Evolutionary conservation across 192 early-diverging fungal genomes (phyloP), one percentile per base, ranked within the genome.

Genomic region (Podila epicladia): DNA sequence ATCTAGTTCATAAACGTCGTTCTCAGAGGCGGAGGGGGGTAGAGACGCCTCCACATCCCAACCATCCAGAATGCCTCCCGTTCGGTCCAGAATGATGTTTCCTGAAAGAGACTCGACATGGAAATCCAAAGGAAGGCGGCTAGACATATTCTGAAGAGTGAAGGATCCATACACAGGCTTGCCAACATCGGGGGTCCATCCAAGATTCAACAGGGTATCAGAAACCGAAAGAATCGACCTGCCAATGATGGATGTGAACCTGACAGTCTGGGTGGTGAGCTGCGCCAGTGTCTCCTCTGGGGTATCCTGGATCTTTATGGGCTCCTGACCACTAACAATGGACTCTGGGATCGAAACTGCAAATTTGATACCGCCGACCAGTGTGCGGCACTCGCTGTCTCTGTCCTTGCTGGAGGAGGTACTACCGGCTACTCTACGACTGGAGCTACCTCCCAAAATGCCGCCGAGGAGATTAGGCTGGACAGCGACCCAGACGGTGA

Each of bases 291-390:
- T 73, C 29, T 71, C 74, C 13, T 83, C 77, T 0, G 62, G 38
- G 8, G 22, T 50, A 17, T 31, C 45, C n/a, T 11, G 50, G 19
- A 32, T 31, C 4, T 70, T 64, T 3, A 2, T 32, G 7, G 26
- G 0, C 48, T 75, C 75, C 9, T 32, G 28, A 19, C 35, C 11
- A 17, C 6, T 9, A 9, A 24, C 13, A 29, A 20, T 15, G 3
- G 80, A 71, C 19, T 93, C 89, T 61, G 88, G 83, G 4, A 85
- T 74, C 59, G 74, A 89, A 3, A 93, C 86, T 17, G 88, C 74
- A 60, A 97, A 97, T 63, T 89, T 87, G 59, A 97, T 91, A 6
- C 95, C 95, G 60, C 95, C 95, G 31, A 97, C 89, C 38, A 97
- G 83, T 22, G 84, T 89, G 22, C 94, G 83, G 69, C 87, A 91